Evolutionary conservation across 495 filamentous ascomycete species (phyloP), one percentile per base, ranked within the genome.

Genomic region (Penicillium steckii): DNA sequence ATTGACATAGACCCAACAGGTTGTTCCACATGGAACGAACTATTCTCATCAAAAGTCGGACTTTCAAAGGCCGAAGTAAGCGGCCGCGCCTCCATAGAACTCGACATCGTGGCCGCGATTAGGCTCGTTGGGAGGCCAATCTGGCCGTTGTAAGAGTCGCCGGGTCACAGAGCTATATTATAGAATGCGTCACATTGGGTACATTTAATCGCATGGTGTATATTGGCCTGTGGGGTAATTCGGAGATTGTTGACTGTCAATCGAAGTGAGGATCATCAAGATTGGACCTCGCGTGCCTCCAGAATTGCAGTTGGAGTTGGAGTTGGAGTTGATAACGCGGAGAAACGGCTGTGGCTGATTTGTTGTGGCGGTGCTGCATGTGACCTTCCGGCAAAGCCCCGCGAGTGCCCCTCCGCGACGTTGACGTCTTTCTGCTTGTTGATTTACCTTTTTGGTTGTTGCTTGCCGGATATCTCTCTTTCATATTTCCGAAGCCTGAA

Each of bases 41-140:
- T 86, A 65, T 96, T 87, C 56, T 85, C 81, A 52, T 89, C 89
- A 53, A 96, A 97, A 4, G 87, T 96, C 44, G 87, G 83, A 61
- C 90, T 95, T 49, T 95, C 87, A 54, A 85, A 90, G 29, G 90
- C 86, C 55, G 89, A 90, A 41, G 65, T 63, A 25, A 75, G 70
- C 47, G 73, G 75, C 59, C 70, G 69, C 33, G 71, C 58, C 50
- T 68, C 69, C 43, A 66, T 68, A 24, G 67, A 64, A 45, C 71
- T 70, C 45, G 69, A 65, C 73, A 78, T 78, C 44, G 48, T 73
- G 55, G 42, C 49, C 44, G 52, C 44, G 35, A 57, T 50, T 41
- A 38, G 33, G 44, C 41, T 53, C 38, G 15, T 6, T 15, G 42
- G 52, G 50, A 42, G 55, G 50, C 52, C 49, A 40, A 59, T 62